Evolutionary conservation across 192 early-diverging fungal genomes (phyloP), one percentile per base, ranked within the genome.

Genomic region (Lunasporangiospora selenospora): DNA sequence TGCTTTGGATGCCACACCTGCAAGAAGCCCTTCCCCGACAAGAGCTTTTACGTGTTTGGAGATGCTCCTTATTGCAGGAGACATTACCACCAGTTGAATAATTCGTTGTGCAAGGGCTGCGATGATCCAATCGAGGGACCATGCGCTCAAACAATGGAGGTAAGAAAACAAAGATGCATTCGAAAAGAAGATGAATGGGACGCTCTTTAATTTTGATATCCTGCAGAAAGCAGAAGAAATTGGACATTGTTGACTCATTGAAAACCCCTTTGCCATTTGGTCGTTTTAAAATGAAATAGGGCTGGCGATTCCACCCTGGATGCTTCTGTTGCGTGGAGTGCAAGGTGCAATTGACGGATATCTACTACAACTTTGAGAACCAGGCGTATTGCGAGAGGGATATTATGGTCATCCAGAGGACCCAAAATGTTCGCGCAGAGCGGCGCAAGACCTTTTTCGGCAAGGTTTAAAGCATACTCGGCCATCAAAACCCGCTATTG

Each of bases 11-110:
- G 89, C 60, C 75, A 79, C n/a, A 85, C 76, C 0, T 91, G 89
- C 67, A 75, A 75, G 32, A 53, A 53, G 31, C 77, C 82, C 18
- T 91, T 91, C 51, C 87, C 86, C 9, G 84, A 89, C 53, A 88
- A 86, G 34, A 83, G 78, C 39, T 95, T 95, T 62, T 95, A 93
- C 56, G 93, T 95, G n/a, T 83, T 88, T 62, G 85, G 90, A 9
- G 81, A 89, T 58, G 75, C 77, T 33, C 93, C 92, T 45, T 89
- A 90, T 67, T 93, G 92, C 67, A 75, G 81, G 40, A 81, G 87
- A 33, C 89, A 93, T 77, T 95, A 92, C 66, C 92, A 95, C 54
- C 80, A 85, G 78, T 77, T 86, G 36, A 92, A 92, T 60, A 83
- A 84, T 31, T 92, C 91, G 18, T 79, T 95, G 30, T 95, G 93